Base-by-base conservation (phyloP, 768 basidiomycete species). In the Sporobolomyces roseus region DNA sequence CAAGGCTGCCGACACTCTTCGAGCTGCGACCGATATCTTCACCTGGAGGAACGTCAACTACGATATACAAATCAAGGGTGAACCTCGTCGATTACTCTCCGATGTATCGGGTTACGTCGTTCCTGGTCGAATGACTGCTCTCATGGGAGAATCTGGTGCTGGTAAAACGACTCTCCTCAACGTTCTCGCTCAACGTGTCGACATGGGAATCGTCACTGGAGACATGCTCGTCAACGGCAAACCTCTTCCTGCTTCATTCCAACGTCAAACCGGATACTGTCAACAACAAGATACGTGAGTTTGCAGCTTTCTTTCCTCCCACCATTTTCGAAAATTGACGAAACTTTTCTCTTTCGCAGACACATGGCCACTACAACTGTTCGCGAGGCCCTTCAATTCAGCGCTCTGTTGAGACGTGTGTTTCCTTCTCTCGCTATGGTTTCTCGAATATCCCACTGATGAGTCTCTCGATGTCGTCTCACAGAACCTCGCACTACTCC, bases 101-200 rank as follows among this genome's bases (percentile, higher is more conserved):
- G 58, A 72, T 53, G 69, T 75, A 51, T 27, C 72, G 1, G 75
- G 76, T 9, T 80, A 48, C 78, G 79, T 80, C 67, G 74, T 54
- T 49, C 76, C 76, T 25, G 73, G 73, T 35, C 56, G 55, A 36
- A 76, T 65, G 75, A 79, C 63, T 66, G 81, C 81, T 0, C 77
- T 82, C 14, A 81, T 82, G 81, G 81, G 81, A 60, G 81, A 79
- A 27, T 79, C 78, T 13, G 81, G 81, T 66, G 81, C 81, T 25
- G 81, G 58, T 60, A 80, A 80, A 69, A 79, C 68, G n/a, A 79
- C 79, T 0, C 69, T 78, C 1, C 71, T 78, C 59, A 70, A 78
- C 65, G 75, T 74, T 7, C 68, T 78, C 38, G 75, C 77, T 27
- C 73, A 75, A 43, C 77, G 77, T 10, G 70, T 70, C 50, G 80